A percentile compares a stretch with the other conserved stretches of the same genome.
Evolutionary conservation across 768 basidiomycete species (phyloP).

Genomic region (Mycena filopes): DNA sequence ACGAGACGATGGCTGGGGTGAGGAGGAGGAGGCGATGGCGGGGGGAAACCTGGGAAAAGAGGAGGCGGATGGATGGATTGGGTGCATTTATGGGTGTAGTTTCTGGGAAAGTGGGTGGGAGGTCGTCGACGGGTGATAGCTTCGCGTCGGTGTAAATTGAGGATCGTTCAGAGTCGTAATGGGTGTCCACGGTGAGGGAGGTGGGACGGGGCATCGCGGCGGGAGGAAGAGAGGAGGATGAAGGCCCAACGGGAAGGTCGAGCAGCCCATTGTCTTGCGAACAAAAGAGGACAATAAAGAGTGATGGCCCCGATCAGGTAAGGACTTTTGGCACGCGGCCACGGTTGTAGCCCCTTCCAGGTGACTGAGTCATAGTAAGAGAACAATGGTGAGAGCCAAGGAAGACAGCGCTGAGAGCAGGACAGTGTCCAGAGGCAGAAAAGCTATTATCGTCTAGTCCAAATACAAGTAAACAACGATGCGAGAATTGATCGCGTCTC

Average conservation of each 20-base stretch:
- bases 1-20: slow-evolving; percentile 70
- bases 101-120: slow-evolving; percentile 33
- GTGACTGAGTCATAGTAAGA: no score
- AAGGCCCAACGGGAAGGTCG: background rate
- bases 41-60: slow-evolving; percentile 73
- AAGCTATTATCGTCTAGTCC: background rate
- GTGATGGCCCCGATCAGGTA: no score
- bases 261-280: background rate
- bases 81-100: slow-evolving; percentile 14
- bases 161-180: slow-evolving; percentile 32
- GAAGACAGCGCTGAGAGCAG: background rate
- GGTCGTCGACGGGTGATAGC: slow-evolving; percentile 28
- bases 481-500: slow-evolving; percentile 15
- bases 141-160: slow-evolving; percentile 26
- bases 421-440: no score
- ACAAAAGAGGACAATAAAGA: no score
- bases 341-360: no score
- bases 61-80: slow-evolving; percentile 66
- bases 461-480: slow-evolving; percentile 8
- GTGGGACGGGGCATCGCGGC: slow-evolving; percentile 28
- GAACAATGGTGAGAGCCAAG: no score
- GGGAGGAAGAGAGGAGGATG: slow-evolving; percentile 20
- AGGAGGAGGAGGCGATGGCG: slow-evolving; percentile 68
- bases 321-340: no score
- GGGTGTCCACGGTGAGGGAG: slow-evolving; percentile 29